Evolutionary conservation across 2,329 filamentous ascomycete genomes (phyloP).

Genomic region (Zalaria obscura): DNA sequence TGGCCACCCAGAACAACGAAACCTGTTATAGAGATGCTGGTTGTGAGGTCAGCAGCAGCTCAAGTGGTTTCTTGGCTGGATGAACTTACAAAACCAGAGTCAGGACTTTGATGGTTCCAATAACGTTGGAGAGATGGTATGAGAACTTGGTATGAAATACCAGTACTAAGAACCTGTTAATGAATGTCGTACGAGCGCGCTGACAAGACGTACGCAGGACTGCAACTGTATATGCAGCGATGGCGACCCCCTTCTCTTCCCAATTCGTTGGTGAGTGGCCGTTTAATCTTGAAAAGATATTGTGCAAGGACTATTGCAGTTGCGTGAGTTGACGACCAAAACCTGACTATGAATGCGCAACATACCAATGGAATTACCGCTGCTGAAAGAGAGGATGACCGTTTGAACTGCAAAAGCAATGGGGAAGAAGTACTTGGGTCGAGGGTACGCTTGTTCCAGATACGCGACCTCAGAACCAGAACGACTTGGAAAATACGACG

Average conservation of each 20-base stretch:
- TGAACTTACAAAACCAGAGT: constrained; percentile 42
- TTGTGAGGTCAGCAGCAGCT: too few species aligned
- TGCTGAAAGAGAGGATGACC: constrained; percentile 50
- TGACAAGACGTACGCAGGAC: constrained; percentile 31
- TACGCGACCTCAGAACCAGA: constrained; percentile 55
- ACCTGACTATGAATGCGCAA: constrained; percentile 11
- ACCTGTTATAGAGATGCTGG: constrained; percentile 28
- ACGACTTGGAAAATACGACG: constrained; percentile 51
- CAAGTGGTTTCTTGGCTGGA: too few species aligned
- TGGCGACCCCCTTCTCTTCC: constrained; percentile 52
- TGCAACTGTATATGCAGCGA: constrained; percentile 48
- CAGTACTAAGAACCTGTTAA: constrained; percentile 18
- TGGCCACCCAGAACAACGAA: constrained; percentile 48
- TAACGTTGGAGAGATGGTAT: constrained; percentile 39
- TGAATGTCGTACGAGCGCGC: neutral
- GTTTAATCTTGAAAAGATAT: constrained; percentile 46
- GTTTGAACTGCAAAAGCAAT: constrained; percentile 50
- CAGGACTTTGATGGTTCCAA: constrained; percentile 45
- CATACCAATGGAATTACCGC: constrained; percentile 46
- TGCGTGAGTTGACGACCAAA: constrained; percentile 8
- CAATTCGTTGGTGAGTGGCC: constrained; percentile 39
- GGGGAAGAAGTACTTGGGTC: constrained; percentile 50
- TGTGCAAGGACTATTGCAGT: constrained; percentile 36
- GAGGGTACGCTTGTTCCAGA: constrained; percentile 52
- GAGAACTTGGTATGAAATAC: constrained; percentile 44